Base-by-base conservation (phyloP, 2,329 filamentous ascomycete species). In the Thielaviopsis cerberus region DNA sequence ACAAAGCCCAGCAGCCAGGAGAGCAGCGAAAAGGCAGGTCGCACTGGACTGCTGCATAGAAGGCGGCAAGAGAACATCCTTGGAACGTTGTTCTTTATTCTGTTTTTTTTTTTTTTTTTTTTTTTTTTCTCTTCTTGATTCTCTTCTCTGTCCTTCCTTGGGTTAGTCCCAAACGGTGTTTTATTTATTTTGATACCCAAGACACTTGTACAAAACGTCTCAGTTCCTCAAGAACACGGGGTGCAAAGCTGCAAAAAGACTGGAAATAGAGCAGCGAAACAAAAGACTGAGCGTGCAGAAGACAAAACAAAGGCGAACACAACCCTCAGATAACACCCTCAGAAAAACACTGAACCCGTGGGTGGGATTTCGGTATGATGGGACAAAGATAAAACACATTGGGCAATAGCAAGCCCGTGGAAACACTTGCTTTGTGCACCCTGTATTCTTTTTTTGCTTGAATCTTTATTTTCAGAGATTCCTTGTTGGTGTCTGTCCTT, bases 241-340 rank as follows among this genome's bases (percentile, higher is more conserved):
- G 15, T 52, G 6, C 4, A 26, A 3, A 24, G 10, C 23, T 25
- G 8, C 20, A 15, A 24, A 4, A 51, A 23, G 50, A n/a, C 50
- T 24, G 50, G 2, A 52, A 26, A 23, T 52, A n/a, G 24, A 34
- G 24, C 37, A n/a, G 24, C 23, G 20, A 54, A 30, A 45, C n/a
- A 30, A 54, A 41, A 22, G 53, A 55, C 53, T 48, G 34, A 55
- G 53, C 53, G 53, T 55, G 53, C 53, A 55, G 27, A 48, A 55
- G 17, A 17, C 53, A 55, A 55, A 55, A 55, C 53, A 55, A 55
- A 55, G 23, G 23, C 23, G 23, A 45, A 23, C 53, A 48, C 6
- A 10, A 13, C 10, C 53, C 15, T 55, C 45, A 34, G 22, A 22
- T 3, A 30, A 26, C 48, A 55, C 13, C 11, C 11, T 4, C 34